A percentile compares a stretch with the other conserved stretches of the same genome.
Evolutionary conservation across 2,329 filamentous ascomycete genomes (phyloP).

Genomic region (Pyrenochaeta sp.): DNA sequence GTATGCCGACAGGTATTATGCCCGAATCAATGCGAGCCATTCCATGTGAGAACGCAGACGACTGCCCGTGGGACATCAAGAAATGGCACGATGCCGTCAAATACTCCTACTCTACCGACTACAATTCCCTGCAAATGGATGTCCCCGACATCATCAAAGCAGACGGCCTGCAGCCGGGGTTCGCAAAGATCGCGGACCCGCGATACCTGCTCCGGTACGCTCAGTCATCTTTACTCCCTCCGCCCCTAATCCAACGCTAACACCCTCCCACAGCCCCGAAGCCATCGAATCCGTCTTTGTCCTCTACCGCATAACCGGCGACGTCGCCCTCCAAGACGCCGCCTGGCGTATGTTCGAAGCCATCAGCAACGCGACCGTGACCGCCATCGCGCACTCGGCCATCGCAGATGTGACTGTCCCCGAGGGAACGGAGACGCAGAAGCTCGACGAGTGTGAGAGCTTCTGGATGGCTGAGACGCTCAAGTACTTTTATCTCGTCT

Average conservation of each 20-base stretch:
- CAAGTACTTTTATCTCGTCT: constrained; percentile 91
- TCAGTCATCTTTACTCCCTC: constrained; percentile 12
- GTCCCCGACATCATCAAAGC: constrained; percentile 43
- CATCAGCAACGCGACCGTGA: constrained; percentile 71
- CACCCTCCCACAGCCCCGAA: constrained; percentile 67
- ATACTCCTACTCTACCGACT: constrained; percentile 17
- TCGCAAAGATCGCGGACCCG: constrained; percentile 46
- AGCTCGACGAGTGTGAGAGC: constrained; percentile 62
- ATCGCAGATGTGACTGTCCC: constrained; percentile 68
- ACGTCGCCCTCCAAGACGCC: constrained; percentile 75
- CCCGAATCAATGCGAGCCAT: constrained; percentile 57
- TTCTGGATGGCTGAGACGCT: constrained; percentile 92
- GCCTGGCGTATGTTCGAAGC: constrained; percentile 87
- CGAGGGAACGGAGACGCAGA: constrained; percentile 29
- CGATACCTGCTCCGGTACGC: constrained; percentile 53
- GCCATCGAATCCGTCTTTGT: constrained; percentile 89
- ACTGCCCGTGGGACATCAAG: constrained; percentile 54
- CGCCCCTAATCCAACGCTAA: neutral
- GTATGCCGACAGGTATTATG: constrained; percentile 61
- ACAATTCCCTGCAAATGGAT: constrained; percentile 20
- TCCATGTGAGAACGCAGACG: constrained; percentile 50
- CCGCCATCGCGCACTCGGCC: constrained; percentile 73
- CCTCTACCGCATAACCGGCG: constrained; percentile 88
- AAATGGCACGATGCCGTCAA: constrained; percentile 52
- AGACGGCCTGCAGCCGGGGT: constrained; percentile 51